Percentiles rank a stretch among this genome's conserved stretches.
Conservation (phyloP, 2,329 filamentous ascomycete species). For the Eutypa lata region DNA sequence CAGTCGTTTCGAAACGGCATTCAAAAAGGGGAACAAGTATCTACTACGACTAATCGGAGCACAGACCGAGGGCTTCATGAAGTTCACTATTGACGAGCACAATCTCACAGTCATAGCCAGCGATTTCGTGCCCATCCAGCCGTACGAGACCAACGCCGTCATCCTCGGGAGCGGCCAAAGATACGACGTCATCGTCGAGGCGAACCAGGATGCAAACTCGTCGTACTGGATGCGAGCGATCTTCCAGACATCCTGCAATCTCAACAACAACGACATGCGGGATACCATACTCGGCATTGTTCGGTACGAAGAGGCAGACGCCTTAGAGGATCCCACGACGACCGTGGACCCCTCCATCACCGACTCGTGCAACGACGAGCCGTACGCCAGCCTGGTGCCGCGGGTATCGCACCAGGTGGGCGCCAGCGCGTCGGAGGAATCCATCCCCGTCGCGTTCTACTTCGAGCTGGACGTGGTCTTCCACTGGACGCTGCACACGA, state of each 20-base stretch:
- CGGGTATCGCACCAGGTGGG: conserved; percentile 32
- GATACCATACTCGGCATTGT: conserved; percentile 49
- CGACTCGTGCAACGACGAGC: conserved; percentile 34
- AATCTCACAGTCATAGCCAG: conserved; percentile 51
- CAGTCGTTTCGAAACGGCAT: conserved; percentile 21
- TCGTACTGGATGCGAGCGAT: conserved; percentile 48
- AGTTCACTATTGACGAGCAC: conserved; percentile 53
- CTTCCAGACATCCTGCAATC: conserved; percentile 35
- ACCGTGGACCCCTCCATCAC: conserved; percentile 10
- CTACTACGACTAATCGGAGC: conserved; percentile 45
- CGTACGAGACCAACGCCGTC: conserved; percentile 45
- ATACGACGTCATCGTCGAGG: conserved; percentile 46
- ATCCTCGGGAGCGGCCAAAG: conserved; percentile 33
- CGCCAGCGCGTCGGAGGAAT: conserved; percentile 17
- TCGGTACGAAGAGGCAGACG: conserved; percentile 32
- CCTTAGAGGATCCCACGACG: conserved; percentile 12
- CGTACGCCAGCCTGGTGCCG: conserved; percentile 31
- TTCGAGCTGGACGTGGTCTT: conserved; percentile 32
- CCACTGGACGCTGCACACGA: conserved; percentile 48
- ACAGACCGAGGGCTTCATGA: conserved; percentile 36
- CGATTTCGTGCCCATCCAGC: conserved; percentile 55
- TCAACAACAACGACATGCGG: conserved; percentile 33
- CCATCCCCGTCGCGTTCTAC: conserved; percentile 25
- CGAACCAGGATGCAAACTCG: conserved; percentile 31
- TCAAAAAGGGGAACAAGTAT: conserved; percentile 38